Conservation (phyloP, 225 moss, liverwort and hornwort species). For the Anthoceros angustus region DNA sequence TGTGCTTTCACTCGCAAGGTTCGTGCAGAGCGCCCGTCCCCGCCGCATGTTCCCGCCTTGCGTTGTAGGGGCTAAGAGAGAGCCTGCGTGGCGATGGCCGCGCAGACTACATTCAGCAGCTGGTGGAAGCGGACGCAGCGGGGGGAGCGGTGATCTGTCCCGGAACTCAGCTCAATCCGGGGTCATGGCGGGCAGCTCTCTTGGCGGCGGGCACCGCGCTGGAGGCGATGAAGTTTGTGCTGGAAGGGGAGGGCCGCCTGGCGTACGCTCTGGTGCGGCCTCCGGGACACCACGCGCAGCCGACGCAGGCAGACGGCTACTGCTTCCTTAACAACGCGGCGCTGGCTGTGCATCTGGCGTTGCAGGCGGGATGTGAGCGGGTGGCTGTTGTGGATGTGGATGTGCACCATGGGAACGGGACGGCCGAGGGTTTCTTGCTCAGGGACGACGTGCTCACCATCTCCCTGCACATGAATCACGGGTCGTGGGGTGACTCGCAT, state of each 20-base stretch:
- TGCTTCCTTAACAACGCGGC: constrained; percentile 68
- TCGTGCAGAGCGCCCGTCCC: background rate
- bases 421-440: constrained; percentile 50
- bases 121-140: constrained; percentile 36
- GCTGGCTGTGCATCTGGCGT: constrained; percentile 40
- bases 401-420: constrained; percentile 65
- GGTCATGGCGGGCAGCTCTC: constrained; percentile 54
- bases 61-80: background rate
- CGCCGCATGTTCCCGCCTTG: background rate
- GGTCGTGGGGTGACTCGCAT: constrained; percentile 58
- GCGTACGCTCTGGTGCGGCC: constrained; percentile 62
- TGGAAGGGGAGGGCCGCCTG: constrained; percentile 38
- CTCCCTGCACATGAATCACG: constrained; percentile 69
- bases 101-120: constrained; percentile 64
- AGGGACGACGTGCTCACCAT: constrained; percentile 47
- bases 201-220: constrained; percentile 53
- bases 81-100: background rate
- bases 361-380: constrained; percentile 35
- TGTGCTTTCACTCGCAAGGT: constrained; percentile 49
- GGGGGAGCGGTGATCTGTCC: constrained; percentile 32
- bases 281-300: constrained; percentile 72
- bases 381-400: constrained; percentile 61
- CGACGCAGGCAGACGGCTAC: constrained; percentile 54
- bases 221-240: constrained; percentile 48
- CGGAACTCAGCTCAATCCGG: constrained; percentile 41